Base-by-base conservation (phyloP, 129 eudicot species). In the Artemisia argyi region DNA sequence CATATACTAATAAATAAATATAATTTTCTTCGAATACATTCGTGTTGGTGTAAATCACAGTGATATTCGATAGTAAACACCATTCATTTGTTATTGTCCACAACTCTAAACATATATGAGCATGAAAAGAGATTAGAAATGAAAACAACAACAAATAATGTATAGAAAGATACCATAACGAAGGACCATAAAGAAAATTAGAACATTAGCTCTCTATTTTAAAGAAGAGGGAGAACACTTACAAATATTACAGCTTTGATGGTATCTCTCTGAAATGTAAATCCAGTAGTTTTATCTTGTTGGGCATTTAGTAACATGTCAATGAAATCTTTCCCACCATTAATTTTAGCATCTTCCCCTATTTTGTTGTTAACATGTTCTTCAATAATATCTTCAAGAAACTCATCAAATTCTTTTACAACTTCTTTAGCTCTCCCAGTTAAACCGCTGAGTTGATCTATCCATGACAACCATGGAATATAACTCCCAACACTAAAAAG, bases 401-500 rank as follows among this genome's bases (percentile, higher is more conserved):
- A 57, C 63, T 20, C 63, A 20, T 57, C 63, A 17, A 57, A 10
- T 57, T 57, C 63, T 5, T 57, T 20, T 1, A 20, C 63, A 57
- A 57, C 63, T 2, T 57, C 20, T 57, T 57, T 14, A 10, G 63
- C 35, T 57, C 11, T 57, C 5, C 35, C 35, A 1, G 11, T 28
- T 42, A 62, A 82, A 22, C 87, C 87, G 55, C 8, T 74, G 0
- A 80, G 5, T 7, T 24, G 16, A 76, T 76, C 71, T 18, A 80
- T 18, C 87, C 87, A 83, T n/a, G 48, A 51, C 18, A 83, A 53
- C 84, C 79, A 56, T 12, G 84, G 84, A 20, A 83, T 53, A 42
- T 22, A 83, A 61, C 74, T 81, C 17, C 76, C 82, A 10, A 76
- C 42, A 24, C 61, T 12, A 64, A 75, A 75, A 11, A 16, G 11